These are phyloP conservation scores for Aspergillus amoenus DNA, from an alignment of 2,329 filamentous ascomycete genomes.

Conservation along the genomic window DNA sequence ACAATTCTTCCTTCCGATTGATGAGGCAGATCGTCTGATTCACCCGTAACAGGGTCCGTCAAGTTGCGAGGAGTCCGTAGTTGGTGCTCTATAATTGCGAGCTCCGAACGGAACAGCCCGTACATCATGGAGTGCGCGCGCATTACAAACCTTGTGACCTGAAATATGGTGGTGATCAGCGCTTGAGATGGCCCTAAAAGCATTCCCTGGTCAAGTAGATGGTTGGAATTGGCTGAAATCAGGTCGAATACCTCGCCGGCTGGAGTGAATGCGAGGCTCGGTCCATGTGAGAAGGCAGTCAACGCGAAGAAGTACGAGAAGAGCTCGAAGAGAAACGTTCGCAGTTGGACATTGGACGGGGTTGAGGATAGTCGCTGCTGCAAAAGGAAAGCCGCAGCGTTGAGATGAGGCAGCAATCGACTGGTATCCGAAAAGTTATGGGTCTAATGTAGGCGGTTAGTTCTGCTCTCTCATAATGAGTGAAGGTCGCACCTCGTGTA, in stretches of 20 bases:
- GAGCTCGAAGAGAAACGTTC: background rate
- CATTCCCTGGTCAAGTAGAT: background rate
- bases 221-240: background rate
- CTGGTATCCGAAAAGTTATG: background rate
- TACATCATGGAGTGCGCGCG: background rate
- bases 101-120: background rate
- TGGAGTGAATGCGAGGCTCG: background rate
- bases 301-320: background rate
- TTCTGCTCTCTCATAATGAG: background rate
- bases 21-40: background rate
- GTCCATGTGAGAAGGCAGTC: background rate
- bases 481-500: background rate
- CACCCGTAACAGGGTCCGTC: background rate
- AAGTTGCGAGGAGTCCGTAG: background rate
- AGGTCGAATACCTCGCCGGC: background rate
- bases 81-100: background rate
- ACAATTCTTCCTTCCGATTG: accelerated
- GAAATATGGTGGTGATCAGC: background rate
- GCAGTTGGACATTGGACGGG: background rate
- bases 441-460: background rate
- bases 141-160: background rate
- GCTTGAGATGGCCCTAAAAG: background rate
- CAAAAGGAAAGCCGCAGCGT: background rate
- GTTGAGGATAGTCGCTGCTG: background rate
- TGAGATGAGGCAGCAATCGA: background rate